Evolutionary conservation across 2,329 filamentous ascomycete genomes (phyloP).

Genomic region (Botrytis hyacinthi): DNA sequence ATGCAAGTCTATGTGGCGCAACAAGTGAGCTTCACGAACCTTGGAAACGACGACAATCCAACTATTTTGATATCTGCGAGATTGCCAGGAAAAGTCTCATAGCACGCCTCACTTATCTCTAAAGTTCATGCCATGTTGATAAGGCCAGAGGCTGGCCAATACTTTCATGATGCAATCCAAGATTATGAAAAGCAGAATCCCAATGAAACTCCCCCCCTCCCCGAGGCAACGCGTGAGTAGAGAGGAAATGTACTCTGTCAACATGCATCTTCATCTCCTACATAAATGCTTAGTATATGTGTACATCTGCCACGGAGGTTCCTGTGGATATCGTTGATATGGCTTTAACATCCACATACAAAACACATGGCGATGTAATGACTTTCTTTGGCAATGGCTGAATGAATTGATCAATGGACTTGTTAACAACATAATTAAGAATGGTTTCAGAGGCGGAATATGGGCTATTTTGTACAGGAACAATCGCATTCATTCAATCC

Average conservation of each 20-base stretch:
- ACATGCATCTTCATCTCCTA: not conserved
- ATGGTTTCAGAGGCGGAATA: not conserved
- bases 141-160: not conserved
- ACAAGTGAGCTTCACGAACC: not conserved
- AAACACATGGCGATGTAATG: not conserved
- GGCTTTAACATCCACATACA: not conserved
- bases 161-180: not conserved
- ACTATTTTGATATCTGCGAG: not conserved
- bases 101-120: not conserved
- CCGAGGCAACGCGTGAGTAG: not conserved
- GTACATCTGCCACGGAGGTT: not conserved
- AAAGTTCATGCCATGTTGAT: not conserved
- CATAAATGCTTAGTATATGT: not conserved
- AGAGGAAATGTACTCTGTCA: not conserved
- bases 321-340: not conserved
- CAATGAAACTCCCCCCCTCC: not conserved
- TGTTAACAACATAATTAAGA: not conserved
- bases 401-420: not conserved
- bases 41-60: not conserved
- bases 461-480: conserved; percentile 18
- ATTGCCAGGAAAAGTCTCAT: not conserved
- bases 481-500: conserved; percentile 15
- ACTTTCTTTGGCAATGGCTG: not conserved
- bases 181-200: not conserved
- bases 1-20: not conserved